phyloP scores from a whole-genome alignment of 768 basidiomycete species.

The Tricholoma saponaceum region DNA sequence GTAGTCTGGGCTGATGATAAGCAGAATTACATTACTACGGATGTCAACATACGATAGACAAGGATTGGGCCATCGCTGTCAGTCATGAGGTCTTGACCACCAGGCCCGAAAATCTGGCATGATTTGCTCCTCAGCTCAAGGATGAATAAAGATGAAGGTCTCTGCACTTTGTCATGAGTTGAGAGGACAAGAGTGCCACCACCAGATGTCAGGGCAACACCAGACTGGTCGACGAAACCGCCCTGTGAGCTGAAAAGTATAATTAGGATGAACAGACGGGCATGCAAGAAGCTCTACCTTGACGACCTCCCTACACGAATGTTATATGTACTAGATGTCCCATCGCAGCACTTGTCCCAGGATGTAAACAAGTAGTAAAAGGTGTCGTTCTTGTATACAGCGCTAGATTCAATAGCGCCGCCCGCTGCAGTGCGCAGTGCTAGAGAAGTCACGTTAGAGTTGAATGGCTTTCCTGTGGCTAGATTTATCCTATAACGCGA shows the following conservation, averaged over 20 bases:
- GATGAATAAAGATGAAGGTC: not conserved
- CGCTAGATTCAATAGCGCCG: too few species aligned
- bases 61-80: conserved; percentile 41
- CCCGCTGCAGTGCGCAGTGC: too few species aligned
- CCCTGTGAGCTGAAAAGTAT: conserved; percentile 31
- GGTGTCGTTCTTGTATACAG: too few species aligned
- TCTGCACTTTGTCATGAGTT: conserved; percentile 37
- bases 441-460: too few species aligned
- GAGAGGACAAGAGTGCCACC: conserved; percentile 50
- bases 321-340: too few species aligned
- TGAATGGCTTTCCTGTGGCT: too few species aligned
- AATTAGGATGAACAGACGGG: not conserved
- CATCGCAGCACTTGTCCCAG: too few species aligned
- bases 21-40: not conserved
- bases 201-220: conserved; percentile 40
- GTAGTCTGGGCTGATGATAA: conserved; percentile 35
- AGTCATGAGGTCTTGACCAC: conserved; percentile 46
- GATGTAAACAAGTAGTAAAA: too few species aligned
- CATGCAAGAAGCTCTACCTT: too few species aligned
- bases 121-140: not conserved
- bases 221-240: conserved; percentile 42
- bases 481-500: too few species aligned
- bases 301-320: too few species aligned
- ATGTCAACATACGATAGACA: conserved; percentile 40
- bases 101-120: conserved; percentile 49